A percentile compares a stretch with the other conserved stretches of the same genome.
These are phyloP conservation scores for Penicillium lagena DNA, from an alignment of 495 filamentous ascomycete species.

Conservation along the genomic window DNA sequence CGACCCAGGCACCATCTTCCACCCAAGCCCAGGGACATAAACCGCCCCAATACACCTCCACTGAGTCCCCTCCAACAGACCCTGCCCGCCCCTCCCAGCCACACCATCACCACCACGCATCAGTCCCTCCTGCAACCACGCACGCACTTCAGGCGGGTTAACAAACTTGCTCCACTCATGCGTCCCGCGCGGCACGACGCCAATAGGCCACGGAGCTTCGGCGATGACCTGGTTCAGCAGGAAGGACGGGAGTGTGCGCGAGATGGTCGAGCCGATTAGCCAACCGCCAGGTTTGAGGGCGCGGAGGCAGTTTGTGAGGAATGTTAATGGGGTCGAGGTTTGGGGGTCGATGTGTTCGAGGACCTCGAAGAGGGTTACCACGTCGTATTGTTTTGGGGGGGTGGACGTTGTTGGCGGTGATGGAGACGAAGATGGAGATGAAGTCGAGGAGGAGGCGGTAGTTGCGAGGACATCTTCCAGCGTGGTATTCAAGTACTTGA, in stretches of 20 bases:
- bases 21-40: slow-evolving; percentile 86
- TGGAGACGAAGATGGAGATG: background rate
- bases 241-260: slow-evolving; percentile 80
- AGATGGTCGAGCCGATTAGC: slow-evolving; percentile 86
- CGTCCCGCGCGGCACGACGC: slow-evolving; percentile 85
- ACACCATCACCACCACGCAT: slow-evolving; percentile 34
- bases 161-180: slow-evolving; percentile 97
- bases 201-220: slow-evolving; percentile 68
- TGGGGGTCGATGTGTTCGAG: slow-evolving; percentile 71
- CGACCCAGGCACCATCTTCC: slow-evolving; percentile 75
- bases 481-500: slow-evolving; percentile 64
- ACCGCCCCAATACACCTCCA: slow-evolving; percentile 65
- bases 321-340: slow-evolving; percentile 53
- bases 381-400: slow-evolving; percentile 46
- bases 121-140: slow-evolving; percentile 45
- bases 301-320: slow-evolving; percentile 60
- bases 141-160: slow-evolving; percentile 72
- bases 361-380: slow-evolving; percentile 88
- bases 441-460: slow-evolving; percentile 9
- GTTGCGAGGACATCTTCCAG: slow-evolving; percentile 58
- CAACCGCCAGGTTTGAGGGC: slow-evolving; percentile 86
- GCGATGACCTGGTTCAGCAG: slow-evolving; percentile 87
- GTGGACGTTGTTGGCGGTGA: background rate
- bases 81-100: slow-evolving; percentile 44
- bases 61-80: slow-evolving; percentile 43